Conservation (phyloP, 2,329 filamentous ascomycete species). For the Xylariaceae sp. region DNA sequence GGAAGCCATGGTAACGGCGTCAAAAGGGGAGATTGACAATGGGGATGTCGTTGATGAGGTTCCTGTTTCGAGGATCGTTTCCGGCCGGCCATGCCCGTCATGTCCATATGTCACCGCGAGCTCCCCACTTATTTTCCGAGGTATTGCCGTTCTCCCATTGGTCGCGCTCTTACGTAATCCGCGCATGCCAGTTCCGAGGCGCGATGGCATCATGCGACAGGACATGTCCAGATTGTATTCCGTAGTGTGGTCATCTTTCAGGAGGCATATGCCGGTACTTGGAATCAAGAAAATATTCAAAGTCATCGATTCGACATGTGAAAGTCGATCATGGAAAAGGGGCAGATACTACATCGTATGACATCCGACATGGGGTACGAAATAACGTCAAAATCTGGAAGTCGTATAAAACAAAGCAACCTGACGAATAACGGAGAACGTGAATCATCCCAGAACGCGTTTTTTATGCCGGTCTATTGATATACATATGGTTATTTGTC, state of each 20-base stretch:
- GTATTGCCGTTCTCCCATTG: conserved; percentile 20
- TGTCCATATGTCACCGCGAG: neutral
- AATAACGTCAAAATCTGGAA: neutral
- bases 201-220: neutral
- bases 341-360: neutral
- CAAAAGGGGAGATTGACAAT: conserved; percentile 17
- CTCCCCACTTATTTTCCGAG: conserved; percentile 10
- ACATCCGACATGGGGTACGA: neutral
- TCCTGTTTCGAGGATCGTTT: conserved; percentile 4
- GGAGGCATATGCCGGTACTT: too few species aligned
- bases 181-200: neutral
- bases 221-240: neutral
- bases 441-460: conserved; percentile 8
- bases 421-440: conserved; percentile 10
- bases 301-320: neutral
- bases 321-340: neutral
- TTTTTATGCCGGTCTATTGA: conserved; percentile 26
- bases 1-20: conserved; percentile 51
- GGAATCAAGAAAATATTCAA: too few species aligned
- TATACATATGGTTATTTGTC: conserved; percentile 29
- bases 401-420: neutral
- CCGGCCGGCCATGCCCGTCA: neutral
- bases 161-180: neutral
- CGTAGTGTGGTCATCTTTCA: neutral
- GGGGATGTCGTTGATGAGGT: conserved; percentile 16